A percentile compares a stretch with the other conserved stretches of the same genome.
Evolutionary conservation across 2,329 filamentous ascomycete species (phyloP).

Genomic region (Phoma herbarum): DNA sequence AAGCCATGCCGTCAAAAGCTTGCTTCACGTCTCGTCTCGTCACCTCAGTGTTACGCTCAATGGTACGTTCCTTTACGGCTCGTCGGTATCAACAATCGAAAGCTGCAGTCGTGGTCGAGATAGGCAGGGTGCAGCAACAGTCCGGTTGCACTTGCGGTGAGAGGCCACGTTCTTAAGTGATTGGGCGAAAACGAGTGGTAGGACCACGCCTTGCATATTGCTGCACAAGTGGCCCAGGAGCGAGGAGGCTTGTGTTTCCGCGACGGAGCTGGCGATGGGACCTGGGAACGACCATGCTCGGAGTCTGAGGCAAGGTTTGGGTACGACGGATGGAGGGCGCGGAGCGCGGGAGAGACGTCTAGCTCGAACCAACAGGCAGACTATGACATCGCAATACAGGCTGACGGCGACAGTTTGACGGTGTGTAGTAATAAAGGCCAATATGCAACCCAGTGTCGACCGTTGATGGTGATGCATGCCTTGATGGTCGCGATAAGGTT

Average conservation of each 20-base stretch:
- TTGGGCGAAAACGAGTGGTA: constrained; percentile 40
- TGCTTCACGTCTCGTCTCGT: not conserved
- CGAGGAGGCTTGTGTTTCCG: constrained; percentile 22
- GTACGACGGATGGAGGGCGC: constrained; percentile 17
- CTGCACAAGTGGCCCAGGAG: constrained; percentile 20
- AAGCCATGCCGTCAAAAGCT: not conserved
- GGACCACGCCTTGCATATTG: constrained; percentile 24
- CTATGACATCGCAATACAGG: constrained; percentile 11
- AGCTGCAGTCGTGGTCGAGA: constrained; percentile 26
- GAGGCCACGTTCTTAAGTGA: constrained; percentile 50
- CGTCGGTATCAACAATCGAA: constrained; percentile 15
- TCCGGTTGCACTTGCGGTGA: constrained; percentile 36
- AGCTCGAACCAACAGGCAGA: constrained; percentile 16
- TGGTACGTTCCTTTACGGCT: constrained; percentile 3
- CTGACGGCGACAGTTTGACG: constrained; percentile 5
- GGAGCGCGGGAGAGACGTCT: constrained; percentile 22
- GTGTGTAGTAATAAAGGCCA: not conserved
- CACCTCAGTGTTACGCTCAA: constrained; percentile 2
- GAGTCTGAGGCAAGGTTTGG: constrained; percentile 26
- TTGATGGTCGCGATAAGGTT: constrained; percentile 18
- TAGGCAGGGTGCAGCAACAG: constrained; percentile 25
- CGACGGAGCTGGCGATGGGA: constrained; percentile 20
- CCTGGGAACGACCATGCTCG: constrained; percentile 15
- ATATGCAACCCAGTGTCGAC: not conserved
- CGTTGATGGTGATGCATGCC: constrained; percentile 14